phyloP scores from a whole-genome alignment of 1,284 basidiomycete genomes.

The Puccinia polysora region DNA sequence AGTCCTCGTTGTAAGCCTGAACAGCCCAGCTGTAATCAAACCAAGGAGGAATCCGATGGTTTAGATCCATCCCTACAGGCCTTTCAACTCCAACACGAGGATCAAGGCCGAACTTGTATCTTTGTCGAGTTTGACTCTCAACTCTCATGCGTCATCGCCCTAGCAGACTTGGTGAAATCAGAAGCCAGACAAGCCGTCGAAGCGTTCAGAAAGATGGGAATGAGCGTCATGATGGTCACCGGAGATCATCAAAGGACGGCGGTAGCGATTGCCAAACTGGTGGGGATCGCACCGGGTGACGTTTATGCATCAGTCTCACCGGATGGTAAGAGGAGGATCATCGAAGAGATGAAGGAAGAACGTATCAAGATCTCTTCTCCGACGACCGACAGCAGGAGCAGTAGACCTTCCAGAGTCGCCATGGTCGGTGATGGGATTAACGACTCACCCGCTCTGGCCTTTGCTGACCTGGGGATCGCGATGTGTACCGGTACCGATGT shows the following conservation, averaged over 20 bases:
- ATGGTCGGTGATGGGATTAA: constrained; percentile 99
- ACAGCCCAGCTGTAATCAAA: no score
- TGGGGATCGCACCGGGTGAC: constrained; percentile 71
- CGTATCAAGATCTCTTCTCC: constrained; percentile 50
- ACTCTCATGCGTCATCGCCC: constrained; percentile 58
- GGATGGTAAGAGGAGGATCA: constrained; percentile 78
- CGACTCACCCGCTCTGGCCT: constrained; percentile 92
- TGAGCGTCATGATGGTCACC: constrained; percentile 84
- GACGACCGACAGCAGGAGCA: no score
- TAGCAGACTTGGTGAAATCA: constrained; percentile 76
- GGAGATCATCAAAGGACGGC: constrained; percentile 80
- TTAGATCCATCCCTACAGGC: constrained; percentile 54
- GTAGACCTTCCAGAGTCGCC: constrained; percentile 45
- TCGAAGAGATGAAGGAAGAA: constrained; percentile 70
- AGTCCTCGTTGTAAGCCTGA: background rate
- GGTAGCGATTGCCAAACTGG: constrained; percentile 73
- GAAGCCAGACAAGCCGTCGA: constrained; percentile 74
- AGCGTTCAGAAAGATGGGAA: constrained; percentile 76
- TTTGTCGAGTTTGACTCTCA: constrained; percentile 64
- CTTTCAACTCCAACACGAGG: constrained; percentile 67
- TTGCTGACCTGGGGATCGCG: constrained; percentile 90
- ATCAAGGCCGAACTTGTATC: constrained; percentile 73
- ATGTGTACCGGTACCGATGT: constrained; percentile 92
- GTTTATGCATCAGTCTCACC: constrained; percentile 87
- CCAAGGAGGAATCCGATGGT: constrained; percentile 46